Evolutionary conservation across 176 grass and related monocot species (phyloP).

Genomic region (Hyparrhenia diplandra): DNA sequence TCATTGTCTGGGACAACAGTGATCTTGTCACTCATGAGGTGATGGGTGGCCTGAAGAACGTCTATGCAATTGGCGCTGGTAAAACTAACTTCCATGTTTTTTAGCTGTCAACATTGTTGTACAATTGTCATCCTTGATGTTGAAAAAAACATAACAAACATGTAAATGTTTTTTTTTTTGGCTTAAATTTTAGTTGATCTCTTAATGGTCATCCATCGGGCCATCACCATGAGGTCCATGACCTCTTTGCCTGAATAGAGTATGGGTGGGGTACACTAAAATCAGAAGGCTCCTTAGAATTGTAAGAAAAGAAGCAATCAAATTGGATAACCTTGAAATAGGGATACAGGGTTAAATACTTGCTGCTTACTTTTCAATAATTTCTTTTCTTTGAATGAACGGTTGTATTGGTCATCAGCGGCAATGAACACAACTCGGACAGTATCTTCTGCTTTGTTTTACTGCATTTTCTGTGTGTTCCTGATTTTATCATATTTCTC

Average conservation of each 20-base stretch:
- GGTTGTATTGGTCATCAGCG: background rate
- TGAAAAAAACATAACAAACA: background rate
- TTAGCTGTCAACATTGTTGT: background rate
- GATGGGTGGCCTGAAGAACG: conserved; percentile 96
- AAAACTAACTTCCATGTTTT: conserved; percentile 15
- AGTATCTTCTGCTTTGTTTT: background rate
- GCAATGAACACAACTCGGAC: background rate
- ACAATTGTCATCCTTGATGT: background rate
- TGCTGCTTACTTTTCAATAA: background rate
- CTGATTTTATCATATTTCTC: background rate
- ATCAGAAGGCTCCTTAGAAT: background rate
- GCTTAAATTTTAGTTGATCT: conserved; percentile 7
- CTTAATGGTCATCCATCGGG: background rate
- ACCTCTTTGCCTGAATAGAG: background rate
- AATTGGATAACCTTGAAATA: background rate
- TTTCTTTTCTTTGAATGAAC: background rate
- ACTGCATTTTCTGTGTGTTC: background rate
- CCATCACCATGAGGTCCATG: background rate
- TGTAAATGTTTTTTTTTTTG: background rate
- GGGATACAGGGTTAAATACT: background rate
- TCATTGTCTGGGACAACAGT: conserved; percentile 98
- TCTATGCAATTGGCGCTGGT: conserved; percentile 98
- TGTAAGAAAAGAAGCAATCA: background rate
- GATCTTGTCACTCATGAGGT: conserved; percentile 99
- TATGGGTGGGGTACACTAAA: background rate